phyloP scores from a whole-genome alignment of 805 yeast genomes.

The Sugiyamaella marilandica region DNA sequence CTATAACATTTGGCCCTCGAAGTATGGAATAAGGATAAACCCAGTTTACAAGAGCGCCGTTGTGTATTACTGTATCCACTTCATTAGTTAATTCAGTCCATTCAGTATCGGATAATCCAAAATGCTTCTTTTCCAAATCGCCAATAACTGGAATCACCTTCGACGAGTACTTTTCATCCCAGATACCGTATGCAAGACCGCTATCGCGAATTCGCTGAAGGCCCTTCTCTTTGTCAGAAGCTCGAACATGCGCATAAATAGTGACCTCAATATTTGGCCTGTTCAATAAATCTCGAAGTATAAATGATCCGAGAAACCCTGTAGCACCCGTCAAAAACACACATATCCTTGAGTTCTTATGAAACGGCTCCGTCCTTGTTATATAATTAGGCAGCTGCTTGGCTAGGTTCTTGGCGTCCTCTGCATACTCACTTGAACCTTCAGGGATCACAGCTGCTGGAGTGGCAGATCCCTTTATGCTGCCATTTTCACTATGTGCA shows the following conservation, averaged over 20 bases:
- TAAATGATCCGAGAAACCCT: conserved; percentile 92
- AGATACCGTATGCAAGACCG: conserved; percentile 76
- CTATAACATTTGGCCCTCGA: conserved; percentile 88
- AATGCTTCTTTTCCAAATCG: conserved; percentile 64
- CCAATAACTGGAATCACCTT: conserved; percentile 74
- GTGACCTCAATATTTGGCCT: conserved; percentile 50
- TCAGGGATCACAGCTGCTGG: conserved; percentile 16
- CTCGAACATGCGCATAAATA: conserved; percentile 89
- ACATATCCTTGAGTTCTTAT: conserved; percentile 40
- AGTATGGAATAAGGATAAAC: conserved; percentile 88
- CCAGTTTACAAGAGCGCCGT: conserved; percentile 99
- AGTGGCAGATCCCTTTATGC: conserved; percentile 28
- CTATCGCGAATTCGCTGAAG: conserved; percentile 69
- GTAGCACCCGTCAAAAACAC: conserved; percentile 94
- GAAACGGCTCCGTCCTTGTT: conserved; percentile 40
- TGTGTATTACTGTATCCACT: conserved; percentile 84
- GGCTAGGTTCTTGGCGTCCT: conserved; percentile 62
- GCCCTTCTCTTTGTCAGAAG: conserved; percentile 62
- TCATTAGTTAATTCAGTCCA: conserved; percentile 57
- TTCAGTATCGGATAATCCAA: conserved; percentile 56
- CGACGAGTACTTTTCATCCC: conserved; percentile 57
- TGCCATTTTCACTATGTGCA: conserved; percentile 31
- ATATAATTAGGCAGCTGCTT: conserved; percentile 41
- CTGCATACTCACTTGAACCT: conserved; percentile 46
- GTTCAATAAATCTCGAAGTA: conserved; percentile 67